A percentile compares a stretch with the other conserved stretches of the same genome.
These are phyloP conservation scores for Suhomyces bolitotheri DNA, from an alignment of 1,139 yeast species.

Conservation along the genomic window DNA sequence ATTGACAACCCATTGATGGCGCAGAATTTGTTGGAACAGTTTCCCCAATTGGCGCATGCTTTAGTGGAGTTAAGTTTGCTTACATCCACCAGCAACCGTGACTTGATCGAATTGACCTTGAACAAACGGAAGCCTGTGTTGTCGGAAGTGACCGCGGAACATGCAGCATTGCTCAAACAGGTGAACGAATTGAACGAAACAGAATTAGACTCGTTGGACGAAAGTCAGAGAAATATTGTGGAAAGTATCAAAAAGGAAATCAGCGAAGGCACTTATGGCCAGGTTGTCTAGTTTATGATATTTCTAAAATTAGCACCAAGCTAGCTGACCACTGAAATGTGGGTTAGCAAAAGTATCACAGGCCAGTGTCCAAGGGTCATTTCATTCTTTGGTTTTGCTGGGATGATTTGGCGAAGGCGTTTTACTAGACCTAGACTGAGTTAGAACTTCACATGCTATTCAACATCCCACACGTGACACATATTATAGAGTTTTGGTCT, in stretches of 20 bases:
- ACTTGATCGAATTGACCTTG: slow-evolving; percentile 48
- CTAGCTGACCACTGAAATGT: neutral
- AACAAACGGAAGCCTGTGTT: slow-evolving; percentile 38
- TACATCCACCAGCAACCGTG: slow-evolving; percentile 57
- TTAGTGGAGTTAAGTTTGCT: slow-evolving; percentile 73
- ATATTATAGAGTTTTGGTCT: neutral
- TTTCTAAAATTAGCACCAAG: neutral
- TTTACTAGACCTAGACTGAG: no score
- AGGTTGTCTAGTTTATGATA: slow-evolving; percentile 8
- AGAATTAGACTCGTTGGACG: slow-evolving; percentile 62
- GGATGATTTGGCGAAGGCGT: no score
- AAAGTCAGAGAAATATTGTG: slow-evolving; percentile 50
- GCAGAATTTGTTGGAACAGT: slow-evolving; percentile 60
- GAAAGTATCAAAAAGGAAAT: slow-evolving; percentile 43
- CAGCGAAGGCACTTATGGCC: slow-evolving; percentile 49
- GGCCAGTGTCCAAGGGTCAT: no score
- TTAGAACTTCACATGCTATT: neutral
- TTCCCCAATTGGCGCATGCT: slow-evolving; percentile 81
- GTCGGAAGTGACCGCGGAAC: slow-evolving; percentile 49
- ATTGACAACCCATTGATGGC: slow-evolving; percentile 63
- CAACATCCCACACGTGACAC: neutral
- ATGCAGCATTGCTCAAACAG: slow-evolving; percentile 51
- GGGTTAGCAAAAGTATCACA: no score
- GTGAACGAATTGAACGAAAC: slow-evolving; percentile 63
- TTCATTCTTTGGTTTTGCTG: no score